Evolutionary conservation across 2,329 filamentous ascomycete species (phyloP).

Genomic region (Pseudocercospora musae): DNA sequence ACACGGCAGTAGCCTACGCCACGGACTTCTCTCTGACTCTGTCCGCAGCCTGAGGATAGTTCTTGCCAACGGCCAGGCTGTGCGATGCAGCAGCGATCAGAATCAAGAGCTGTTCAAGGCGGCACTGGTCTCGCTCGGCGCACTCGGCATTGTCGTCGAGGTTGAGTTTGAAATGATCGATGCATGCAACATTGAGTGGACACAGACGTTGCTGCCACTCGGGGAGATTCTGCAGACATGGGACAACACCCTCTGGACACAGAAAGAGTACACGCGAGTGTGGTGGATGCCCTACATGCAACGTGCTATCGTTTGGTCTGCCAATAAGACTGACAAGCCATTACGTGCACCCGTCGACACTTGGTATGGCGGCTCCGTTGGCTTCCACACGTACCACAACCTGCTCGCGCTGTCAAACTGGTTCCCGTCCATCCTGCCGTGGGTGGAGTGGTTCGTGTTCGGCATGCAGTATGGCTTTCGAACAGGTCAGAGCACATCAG

Average conservation of each 20-base stretch:
- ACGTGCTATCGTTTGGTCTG: constrained; percentile 83
- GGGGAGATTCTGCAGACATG: constrained; percentile 67
- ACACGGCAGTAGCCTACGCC: constrained; percentile 79
- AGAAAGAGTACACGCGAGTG: constrained; percentile 83
- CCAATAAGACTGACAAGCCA: constrained; percentile 69
- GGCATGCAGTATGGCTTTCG: constrained; percentile 95
- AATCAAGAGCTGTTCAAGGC: constrained; percentile 83
- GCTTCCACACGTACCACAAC: constrained; percentile 89
- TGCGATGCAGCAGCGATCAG: constrained; percentile 64
- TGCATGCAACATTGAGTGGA: constrained; percentile 81
- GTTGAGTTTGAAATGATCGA: constrained; percentile 79
- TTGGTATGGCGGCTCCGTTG: constrained; percentile 79
- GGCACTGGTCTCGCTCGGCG: constrained; percentile 80
- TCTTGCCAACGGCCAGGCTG: constrained; percentile 72
- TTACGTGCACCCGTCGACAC: constrained; percentile 58
- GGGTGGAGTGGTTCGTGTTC: constrained; percentile 94
- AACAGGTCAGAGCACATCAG: constrained; percentile 64
- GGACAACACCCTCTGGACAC: constrained; percentile 73
- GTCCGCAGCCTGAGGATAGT: constrained; percentile 74
- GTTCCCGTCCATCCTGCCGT: constrained; percentile 74
- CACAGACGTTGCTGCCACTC: constrained; percentile 73
- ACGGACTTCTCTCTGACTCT: constrained; percentile 80
- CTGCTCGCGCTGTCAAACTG: constrained; percentile 77
- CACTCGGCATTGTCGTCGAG: constrained; percentile 85
- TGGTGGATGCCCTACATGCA: constrained; percentile 98